Conservation (phyloP, 1,284 basidiomycete genomes). For the Trichosporon ovoides region DNA sequence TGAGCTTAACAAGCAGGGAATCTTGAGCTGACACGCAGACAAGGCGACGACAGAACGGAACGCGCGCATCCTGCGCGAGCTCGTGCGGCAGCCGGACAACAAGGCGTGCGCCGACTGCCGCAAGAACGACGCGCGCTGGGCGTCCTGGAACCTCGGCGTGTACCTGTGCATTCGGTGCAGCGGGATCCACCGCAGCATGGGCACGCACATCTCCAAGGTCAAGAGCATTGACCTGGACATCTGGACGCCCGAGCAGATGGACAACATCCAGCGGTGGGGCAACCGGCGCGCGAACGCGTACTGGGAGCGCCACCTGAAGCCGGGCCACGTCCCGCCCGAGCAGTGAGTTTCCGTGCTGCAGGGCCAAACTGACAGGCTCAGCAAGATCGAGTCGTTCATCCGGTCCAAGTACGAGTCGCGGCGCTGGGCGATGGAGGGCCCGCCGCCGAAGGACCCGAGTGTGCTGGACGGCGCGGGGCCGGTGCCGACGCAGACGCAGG, state of each 20-base stretch:
- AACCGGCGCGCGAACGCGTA: slow-evolving; percentile 87
- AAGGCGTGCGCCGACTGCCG: slow-evolving; percentile 93
- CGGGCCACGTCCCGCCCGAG: slow-evolving; percentile 88
- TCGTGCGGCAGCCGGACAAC: slow-evolving; percentile 84
- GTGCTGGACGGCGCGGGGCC: slow-evolving; percentile 59
- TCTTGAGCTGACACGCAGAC: slow-evolving; percentile 51
- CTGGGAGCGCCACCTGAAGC: slow-evolving; percentile 94
- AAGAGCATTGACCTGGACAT: slow-evolving; percentile 97
- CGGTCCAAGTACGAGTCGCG: slow-evolving; percentile 92
- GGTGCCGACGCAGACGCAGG: not conserved
- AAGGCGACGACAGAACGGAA: slow-evolving; percentile 75
- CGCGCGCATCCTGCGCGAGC: slow-evolving; percentile 69
- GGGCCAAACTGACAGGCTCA: slow-evolving; percentile 39
- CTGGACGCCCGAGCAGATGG: slow-evolving; percentile 98
- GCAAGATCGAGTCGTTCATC: slow-evolving; percentile 97
- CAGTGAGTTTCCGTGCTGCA: slow-evolving; percentile 61
- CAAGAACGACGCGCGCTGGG: slow-evolving; percentile 94
- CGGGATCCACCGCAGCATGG: slow-evolving; percentile 97
- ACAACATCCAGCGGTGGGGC: slow-evolving; percentile 89
- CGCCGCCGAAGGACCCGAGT: slow-evolving; percentile 74
- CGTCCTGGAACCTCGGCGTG: slow-evolving; percentile 93
- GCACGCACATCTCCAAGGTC: slow-evolving; percentile 93
- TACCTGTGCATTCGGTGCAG: slow-evolving; percentile 96
- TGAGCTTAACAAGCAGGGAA: not conserved
- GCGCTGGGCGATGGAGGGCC: slow-evolving; percentile 87